These are phyloP conservation scores for Potentilla sterilis DNA, from an alignment of 306 rosid species.

Conservation along the genomic window DNA sequence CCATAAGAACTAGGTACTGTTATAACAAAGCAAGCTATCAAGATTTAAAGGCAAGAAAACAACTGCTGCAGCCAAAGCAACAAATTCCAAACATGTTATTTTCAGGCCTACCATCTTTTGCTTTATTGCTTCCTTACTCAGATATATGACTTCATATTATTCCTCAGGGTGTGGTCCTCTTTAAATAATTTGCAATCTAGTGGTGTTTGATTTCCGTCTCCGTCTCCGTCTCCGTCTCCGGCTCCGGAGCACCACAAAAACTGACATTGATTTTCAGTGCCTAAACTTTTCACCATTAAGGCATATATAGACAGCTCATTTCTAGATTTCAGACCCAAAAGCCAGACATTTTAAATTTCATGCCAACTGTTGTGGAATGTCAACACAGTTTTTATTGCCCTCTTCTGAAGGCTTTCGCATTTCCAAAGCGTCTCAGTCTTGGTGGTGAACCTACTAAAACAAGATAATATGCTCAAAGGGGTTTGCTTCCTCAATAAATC, in stretches of 20 bases:
- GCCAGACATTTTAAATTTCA: background rate
- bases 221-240: background rate
- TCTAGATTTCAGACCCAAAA: background rate
- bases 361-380: background rate
- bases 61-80: background rate
- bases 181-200: background rate
- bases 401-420: constrained; percentile 2
- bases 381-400: background rate
- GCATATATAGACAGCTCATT: background rate
- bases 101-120: background rate
- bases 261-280: background rate
- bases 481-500: background rate
- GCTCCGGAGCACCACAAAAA: background rate
- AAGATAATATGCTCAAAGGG: background rate
- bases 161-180: background rate
- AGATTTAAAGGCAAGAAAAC: background rate
- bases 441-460: background rate
- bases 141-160: background rate
- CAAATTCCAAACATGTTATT: background rate
- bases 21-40: background rate
- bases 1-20: constrained; percentile 9
- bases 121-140: background rate
- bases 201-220: background rate
- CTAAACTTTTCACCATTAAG: background rate
- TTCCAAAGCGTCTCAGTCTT: background rate